Base-by-base conservation (phyloP, 2,329 filamentous ascomycete genomes). In the Pezicula neosporulosa region DNA sequence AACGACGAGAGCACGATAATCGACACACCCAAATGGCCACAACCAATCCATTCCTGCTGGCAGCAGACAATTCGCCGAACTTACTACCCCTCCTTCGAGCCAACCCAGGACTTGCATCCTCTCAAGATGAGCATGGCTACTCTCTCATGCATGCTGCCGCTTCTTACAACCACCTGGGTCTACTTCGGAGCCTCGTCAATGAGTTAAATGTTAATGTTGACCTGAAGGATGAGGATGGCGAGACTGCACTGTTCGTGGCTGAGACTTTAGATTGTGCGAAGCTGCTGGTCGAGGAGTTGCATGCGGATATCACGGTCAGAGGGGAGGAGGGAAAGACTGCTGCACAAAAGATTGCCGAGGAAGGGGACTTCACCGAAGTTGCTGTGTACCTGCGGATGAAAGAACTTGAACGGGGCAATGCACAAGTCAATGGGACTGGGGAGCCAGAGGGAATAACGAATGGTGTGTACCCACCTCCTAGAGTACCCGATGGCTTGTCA, bases 161-260 rank as follows among this genome's bases (percentile, higher is more conserved):
- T 16, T 97, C 92, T 60, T 99, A 97, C 77, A 88, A 87, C 66
- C 92, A 97, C 66, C 73, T 90, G 35, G 82, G 88, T 50, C 83
- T 99, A 15, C 79, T 97, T 15, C 86, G 88, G 53, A 71, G 82
- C 0, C 79, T 99, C 6, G 77, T 96, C 27, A 76, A 76, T 44
- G 89, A 93, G 33, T 90, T 92, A 70, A 72, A 83, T 12, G 92
- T 93, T 21, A 76, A 92, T 54, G 81, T 91, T 44, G 86, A 97
- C 66, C 75, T 97, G 48, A 82, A 81, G 59, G 94, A 99, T 66
- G 90, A 96, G 68, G 94, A 99, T 67, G 82, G 85, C 51, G 94
- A 99, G 72, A 97, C 93, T 1, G 88, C 93, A n/a, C 76, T 99
- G 4, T 99, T 96, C 65, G 90, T 91, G n/a, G 84, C 86, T 27